Evolutionary conservation across 331 rosid genomes (phyloP), one percentile per base, ranked within the genome.

Genomic region (Erythrophleum ivorense): DNA sequence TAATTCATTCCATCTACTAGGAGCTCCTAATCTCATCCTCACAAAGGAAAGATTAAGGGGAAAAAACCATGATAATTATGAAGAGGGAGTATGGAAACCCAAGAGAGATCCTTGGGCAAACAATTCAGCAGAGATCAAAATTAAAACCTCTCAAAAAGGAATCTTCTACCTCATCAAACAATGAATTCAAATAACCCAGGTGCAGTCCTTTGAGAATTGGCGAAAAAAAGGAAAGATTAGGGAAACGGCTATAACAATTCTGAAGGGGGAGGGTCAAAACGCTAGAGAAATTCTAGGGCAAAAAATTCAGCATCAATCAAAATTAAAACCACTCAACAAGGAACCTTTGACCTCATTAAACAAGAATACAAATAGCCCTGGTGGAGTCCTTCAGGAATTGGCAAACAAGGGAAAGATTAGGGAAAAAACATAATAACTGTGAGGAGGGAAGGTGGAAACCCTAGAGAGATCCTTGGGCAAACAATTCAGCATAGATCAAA

Each of bases 151-250:
- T 59, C 54, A 9, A 36, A 46, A 60, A 19, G 45, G 52, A 68
- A 36, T 53, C 72, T 54, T 57, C 54, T 79, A 85, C 95, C 95
- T 92, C 92, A 6, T 82, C 81, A 52, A 85, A 62, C 75, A 89
- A 68, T 50, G 92, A 88, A 64, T 64, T 78, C 65, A 86, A 46
- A 84, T 89, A 92, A 60, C 65, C 85, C 41, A 76, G 86, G 63
- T 87, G 90, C 75, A 91, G 86, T 75, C 79, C 91, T 75, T 77
- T 78, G 52, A 91, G 91, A 87, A 92, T 87, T 58, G 81, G 67
- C 80, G 84, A 38, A 71, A 24, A n/a, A 24, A 24, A 24, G 29
- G 0, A 24, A 24, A 24, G 29, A 54, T 54, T 54, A 18, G 60
- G 60, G 21, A 2, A 10, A 8, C 14, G 14, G 11, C 11, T 24